Evolutionary conservation across 192 early-diverging fungal species (phyloP), one percentile per base, ranked within the genome.

Genomic region (Jimgerdemannia lactiflua): DNA sequence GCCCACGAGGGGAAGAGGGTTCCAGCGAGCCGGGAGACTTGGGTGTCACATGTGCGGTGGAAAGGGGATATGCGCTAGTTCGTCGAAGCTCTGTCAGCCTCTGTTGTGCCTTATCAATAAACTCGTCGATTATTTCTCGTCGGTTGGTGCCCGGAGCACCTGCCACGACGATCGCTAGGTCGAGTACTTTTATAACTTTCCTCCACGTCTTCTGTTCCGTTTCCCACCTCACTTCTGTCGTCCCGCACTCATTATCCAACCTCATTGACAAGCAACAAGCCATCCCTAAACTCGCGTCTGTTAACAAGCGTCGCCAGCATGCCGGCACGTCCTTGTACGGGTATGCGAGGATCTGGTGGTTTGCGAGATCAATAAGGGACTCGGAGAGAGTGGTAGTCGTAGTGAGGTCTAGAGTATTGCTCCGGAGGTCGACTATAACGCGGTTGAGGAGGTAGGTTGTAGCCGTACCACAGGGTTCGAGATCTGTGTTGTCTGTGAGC

Each of bases 111-210:
- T 66, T 4, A 65, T 78, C 74, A 11, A 87, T 17, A 69, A 76
- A 39, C 3, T 29, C 65, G 18, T 79, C 42, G 3, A 73, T 49
- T 14, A 77, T 39, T 44, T 49, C 29, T 7, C 79, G 77, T 14
- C 77, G 73, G 29, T 65, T 29, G 9, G 70, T 41, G 6, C 82
- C 84, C 2, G 86, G 79, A n/a, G 85, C 84, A 10, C 90, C 90
- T 4, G 89, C 76, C 77, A 92, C 84, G 3, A 92, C 71, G 7
- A 90, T 71, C 1, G 88, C 85, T 43, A 80, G 82, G 43, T 92
- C 91, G 11, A 90, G 79, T 19, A 72, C 67, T 29, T 65, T 74
- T 44, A 91, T 80, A 2, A 87, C 77, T 43, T 80, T 18, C 68
- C 65, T 68, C 54, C 73, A 77, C 6, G 73, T 42, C 39, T 64